Evolutionary conservation across 768 basidiomycete species (phyloP).

Genomic region (Russula ochroleuca): DNA sequence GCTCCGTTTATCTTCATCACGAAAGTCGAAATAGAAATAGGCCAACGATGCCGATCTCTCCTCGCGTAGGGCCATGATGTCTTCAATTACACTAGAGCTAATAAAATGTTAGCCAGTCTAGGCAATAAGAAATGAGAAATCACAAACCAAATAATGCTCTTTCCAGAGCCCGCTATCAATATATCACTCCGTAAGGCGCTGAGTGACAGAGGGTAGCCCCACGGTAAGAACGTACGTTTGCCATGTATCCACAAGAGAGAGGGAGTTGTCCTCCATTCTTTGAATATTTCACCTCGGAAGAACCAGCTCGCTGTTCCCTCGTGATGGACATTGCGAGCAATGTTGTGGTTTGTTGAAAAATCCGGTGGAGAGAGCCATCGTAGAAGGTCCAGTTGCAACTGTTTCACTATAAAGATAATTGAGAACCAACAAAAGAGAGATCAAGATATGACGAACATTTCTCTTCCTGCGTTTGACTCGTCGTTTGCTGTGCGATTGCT

Average conservation of each 20-base stretch:
- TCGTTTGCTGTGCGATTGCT: background rate
- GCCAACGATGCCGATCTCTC: background rate
- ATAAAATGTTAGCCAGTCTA: background rate
- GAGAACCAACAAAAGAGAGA: background rate
- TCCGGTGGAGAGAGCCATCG: background rate
- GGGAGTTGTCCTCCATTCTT: background rate
- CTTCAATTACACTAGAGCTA: background rate
- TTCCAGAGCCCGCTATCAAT: background rate
- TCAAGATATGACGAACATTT: background rate
- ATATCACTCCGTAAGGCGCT: too few relatives aligned
- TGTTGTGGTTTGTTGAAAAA: background rate
- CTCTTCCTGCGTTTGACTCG: background rate
- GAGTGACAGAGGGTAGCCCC: too few relatives aligned
- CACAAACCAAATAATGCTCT: background rate
- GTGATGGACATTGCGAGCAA: background rate
- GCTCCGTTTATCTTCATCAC: background rate
- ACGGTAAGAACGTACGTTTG: background rate
- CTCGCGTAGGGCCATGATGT: background rate
- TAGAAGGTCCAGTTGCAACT: background rate
- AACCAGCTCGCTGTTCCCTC: background rate
- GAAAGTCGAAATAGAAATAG: slow-evolving; percentile 3
- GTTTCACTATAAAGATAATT: background rate
- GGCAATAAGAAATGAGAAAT: background rate
- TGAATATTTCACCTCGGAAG: background rate
- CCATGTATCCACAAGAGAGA: slow-evolving; percentile 4